A percentile compares a stretch with the other conserved stretches of the same genome.
Conservation (phyloP, 805 yeast genomes). For the Candida ortonii region DNA sequence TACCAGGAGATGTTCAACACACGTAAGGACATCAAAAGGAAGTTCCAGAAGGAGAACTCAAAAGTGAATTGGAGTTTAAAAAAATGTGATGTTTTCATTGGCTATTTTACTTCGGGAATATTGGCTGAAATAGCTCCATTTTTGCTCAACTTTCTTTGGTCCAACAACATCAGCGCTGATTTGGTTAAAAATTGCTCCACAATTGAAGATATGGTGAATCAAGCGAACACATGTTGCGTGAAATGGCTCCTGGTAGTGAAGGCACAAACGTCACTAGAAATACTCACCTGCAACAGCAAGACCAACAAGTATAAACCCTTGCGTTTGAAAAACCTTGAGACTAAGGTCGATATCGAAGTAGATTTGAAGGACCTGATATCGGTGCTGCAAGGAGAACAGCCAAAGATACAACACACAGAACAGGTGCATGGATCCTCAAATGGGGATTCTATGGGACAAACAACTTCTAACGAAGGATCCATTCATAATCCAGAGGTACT, state of each 20-base stretch:
- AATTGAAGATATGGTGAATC: constrained; percentile 61
- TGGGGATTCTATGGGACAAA: neutral
- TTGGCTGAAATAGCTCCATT: constrained; percentile 62
- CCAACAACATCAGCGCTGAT: constrained; percentile 76
- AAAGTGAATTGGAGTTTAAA: constrained; percentile 44
- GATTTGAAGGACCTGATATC: constrained; percentile 63
- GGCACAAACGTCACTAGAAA: constrained; percentile 46
- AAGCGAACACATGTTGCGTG: constrained; percentile 67
- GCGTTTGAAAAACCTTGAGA: constrained; percentile 61
- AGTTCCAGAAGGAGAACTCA: constrained; percentile 30
- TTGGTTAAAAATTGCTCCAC: constrained; percentile 42
- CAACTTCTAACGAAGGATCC: constrained; percentile 1
- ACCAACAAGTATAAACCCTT: constrained; percentile 71
- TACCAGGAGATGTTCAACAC: constrained; percentile 38
- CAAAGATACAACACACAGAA: constrained; percentile 9
- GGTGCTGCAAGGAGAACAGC: constrained; percentile 32
- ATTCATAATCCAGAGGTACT: constrained; percentile 8
- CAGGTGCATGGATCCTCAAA: neutral
- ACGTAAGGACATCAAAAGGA: constrained; percentile 29
- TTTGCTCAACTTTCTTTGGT: constrained; percentile 68
- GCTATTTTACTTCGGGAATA: constrained; percentile 58
- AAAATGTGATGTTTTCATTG: constrained; percentile 79
- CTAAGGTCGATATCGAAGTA: constrained; percentile 66
- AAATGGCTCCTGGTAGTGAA: constrained; percentile 77
- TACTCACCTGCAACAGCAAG: constrained; percentile 16